Conservation (phyloP, 2,329 filamentous ascomycete genomes). For the Pseudogymnoascus sp. region DNA sequence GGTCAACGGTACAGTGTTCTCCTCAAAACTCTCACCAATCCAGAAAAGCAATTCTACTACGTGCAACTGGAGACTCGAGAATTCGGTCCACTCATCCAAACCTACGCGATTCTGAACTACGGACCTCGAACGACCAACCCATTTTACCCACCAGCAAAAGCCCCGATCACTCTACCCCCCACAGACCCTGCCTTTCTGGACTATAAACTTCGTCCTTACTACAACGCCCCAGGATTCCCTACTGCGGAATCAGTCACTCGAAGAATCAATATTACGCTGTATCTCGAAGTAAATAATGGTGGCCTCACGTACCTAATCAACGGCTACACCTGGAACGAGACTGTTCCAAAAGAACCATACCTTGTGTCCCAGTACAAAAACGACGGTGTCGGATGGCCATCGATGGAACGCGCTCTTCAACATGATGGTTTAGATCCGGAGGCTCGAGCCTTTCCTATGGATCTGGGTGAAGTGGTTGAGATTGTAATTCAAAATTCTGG, state of each 20-base stretch:
- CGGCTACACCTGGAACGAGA: conserved; percentile 30
- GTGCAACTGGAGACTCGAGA: conserved; percentile 40
- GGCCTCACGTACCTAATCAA: conserved; percentile 26
- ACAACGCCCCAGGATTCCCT: conserved; percentile 21
- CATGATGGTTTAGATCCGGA: conserved; percentile 38
- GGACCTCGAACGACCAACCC: conserved; percentile 14
- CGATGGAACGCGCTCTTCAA: conserved; percentile 35
- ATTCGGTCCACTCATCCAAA: conserved; percentile 25
- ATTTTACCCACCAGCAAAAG: conserved; percentile 18
- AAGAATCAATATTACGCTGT: conserved; percentile 30
- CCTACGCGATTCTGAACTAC: conserved; percentile 36
- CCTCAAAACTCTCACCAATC: conserved; percentile 35
- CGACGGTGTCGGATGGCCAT: conserved; percentile 30
- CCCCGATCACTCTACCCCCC: conserved; percentile 22
- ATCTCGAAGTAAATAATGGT: conserved; percentile 15
- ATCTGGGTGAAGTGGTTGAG: conserved; percentile 40
- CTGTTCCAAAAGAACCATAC: conserved; percentile 32
- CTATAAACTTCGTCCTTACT: conserved; percentile 28
- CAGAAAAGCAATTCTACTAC: conserved; percentile 31
- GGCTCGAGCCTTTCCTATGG: conserved; percentile 35
- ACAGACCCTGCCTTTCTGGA: conserved; percentile 26
- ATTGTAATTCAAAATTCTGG: conserved; percentile 37
- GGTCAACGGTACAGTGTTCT: conserved; percentile 46
- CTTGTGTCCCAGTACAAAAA: conserved; percentile 39
- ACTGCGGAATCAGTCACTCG: conserved; percentile 31